phyloP scores from a whole-genome alignment of 805 yeast genomes.

The Lipomyces chichibuensis region DNA sequence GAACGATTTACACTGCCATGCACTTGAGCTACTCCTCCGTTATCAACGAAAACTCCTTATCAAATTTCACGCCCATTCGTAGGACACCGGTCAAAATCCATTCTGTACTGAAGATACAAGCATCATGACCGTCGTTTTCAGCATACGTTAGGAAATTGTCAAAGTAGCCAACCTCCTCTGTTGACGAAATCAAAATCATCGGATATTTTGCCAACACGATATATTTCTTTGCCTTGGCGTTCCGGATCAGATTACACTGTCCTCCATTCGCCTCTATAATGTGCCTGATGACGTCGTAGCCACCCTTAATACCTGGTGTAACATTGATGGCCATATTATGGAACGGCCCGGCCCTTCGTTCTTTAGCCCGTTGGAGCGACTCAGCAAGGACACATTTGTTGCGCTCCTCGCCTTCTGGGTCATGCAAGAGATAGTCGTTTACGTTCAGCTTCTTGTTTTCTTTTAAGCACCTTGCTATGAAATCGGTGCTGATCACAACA shows the following conservation, averaged over 20 bases:
- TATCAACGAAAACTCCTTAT: constrained; percentile 26
- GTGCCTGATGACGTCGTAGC: constrained; percentile 56
- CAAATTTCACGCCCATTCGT: constrained; percentile 33
- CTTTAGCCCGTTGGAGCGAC: constrained; percentile 37
- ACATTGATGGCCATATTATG: constrained; percentile 55
- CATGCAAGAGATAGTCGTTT: constrained; percentile 38
- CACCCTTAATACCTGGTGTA: constrained; percentile 63
- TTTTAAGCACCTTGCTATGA: constrained; percentile 33
- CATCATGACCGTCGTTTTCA: constrained; percentile 14
- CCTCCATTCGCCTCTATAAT: constrained; percentile 67
- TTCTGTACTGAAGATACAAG: constrained; percentile 31
- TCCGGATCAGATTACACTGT: constrained; percentile 41
- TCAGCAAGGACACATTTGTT: constrained; percentile 30
- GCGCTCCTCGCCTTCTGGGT: constrained; percentile 43
- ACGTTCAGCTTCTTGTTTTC: constrained; percentile 30
- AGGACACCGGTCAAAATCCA: constrained; percentile 38
- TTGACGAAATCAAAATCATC: constrained; percentile 33
- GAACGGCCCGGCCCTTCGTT: constrained; percentile 48
- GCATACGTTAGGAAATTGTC: constrained; percentile 20
- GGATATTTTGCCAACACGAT: constrained; percentile 13
- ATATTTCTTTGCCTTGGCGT: constrained; percentile 34
- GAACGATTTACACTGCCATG: neutral
- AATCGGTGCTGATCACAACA: constrained; percentile 39
- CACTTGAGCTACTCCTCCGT: neutral
- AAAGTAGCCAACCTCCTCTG: constrained; percentile 31